A percentile compares a stretch with the other conserved stretches of the same genome.
phyloP scores from a whole-genome alignment of 176 grass and related monocot species.

The Miscanthus lutarioriparius region DNA sequence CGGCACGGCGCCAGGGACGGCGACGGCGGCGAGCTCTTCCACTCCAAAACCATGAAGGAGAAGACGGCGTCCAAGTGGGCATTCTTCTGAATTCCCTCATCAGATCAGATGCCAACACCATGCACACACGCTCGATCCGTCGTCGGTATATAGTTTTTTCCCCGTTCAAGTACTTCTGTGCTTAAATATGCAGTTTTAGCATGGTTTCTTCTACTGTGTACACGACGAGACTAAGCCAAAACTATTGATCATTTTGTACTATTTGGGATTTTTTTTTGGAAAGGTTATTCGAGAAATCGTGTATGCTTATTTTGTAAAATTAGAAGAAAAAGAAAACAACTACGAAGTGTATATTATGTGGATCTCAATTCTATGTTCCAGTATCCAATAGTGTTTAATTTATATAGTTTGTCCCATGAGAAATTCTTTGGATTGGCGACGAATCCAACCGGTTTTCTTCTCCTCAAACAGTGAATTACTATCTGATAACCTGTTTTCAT shows the following conservation, averaged over 20 bases:
- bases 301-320: constrained; percentile 12
- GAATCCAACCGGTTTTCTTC: not conserved
- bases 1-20: constrained; percentile 32
- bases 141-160: not conserved
- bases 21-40: constrained; percentile 53
- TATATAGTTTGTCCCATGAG: not conserved
- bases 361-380: not conserved
- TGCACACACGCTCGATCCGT: not conserved
- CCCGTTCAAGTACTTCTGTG: constrained; percentile 25
- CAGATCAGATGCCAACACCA: not conserved
- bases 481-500: not conserved
- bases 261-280: not conserved
- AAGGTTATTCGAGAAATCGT: not conserved
- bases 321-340: not conserved
- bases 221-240: constrained; percentile 14
- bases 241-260: constrained; percentile 18
- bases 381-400: not conserved
- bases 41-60: constrained; percentile 87
- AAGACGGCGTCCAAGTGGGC: constrained; percentile 74
- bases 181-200: constrained; percentile 34
- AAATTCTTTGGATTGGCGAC: not conserved
- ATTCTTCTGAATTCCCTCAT: constrained; percentile 45
- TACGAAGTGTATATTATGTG: not conserved
- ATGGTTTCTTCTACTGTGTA: not conserved
- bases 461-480: not conserved